Conservation (phyloP, 495 filamentous ascomycete genomes). For the Penicillium macrosclerotiorum region DNA sequence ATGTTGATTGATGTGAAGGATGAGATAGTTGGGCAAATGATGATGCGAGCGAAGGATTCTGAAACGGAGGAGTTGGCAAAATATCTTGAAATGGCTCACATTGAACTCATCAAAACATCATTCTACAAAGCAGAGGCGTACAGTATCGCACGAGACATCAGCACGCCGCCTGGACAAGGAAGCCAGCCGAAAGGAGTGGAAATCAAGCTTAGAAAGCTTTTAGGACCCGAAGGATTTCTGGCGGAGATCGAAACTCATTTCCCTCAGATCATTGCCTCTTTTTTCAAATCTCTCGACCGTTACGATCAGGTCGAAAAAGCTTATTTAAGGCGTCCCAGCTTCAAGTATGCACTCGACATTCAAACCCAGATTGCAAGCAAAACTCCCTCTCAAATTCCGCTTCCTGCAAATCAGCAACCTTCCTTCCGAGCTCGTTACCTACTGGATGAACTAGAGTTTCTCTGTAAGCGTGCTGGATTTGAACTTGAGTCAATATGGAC, state of each 20-base stretch:
- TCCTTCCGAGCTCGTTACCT: slow-evolving; percentile 78
- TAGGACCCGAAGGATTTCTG: slow-evolving; percentile 65
- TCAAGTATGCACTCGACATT: slow-evolving; percentile 56
- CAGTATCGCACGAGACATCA: slow-evolving; percentile 75
- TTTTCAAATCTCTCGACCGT: slow-evolving; percentile 68
- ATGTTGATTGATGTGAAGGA: slow-evolving; percentile 71
- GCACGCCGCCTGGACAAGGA: slow-evolving; percentile 51
- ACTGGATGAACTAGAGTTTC: slow-evolving; percentile 65
- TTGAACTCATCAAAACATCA: slow-evolving; percentile 59
- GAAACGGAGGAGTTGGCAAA: slow-evolving; percentile 57
- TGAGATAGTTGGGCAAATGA: slow-evolving; percentile 77
- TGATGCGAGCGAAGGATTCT: slow-evolving; percentile 74
- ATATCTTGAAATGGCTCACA: slow-evolving; percentile 51
- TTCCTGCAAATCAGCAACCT: slow-evolving; percentile 80
- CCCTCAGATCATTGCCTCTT: slow-evolving; percentile 66
- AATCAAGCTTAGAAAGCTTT: slow-evolving; percentile 59
- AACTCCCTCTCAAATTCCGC: slow-evolving; percentile 53
- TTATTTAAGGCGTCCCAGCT: slow-evolving; percentile 61
- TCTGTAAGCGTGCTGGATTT: slow-evolving; percentile 67
- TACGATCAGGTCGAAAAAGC: slow-evolving; percentile 75
- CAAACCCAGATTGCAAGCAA: slow-evolving; percentile 65
- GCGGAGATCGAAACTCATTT: slow-evolving; percentile 65
- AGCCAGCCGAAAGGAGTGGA: slow-evolving; percentile 62
- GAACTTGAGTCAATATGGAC: slow-evolving; percentile 72
- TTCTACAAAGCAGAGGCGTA: slow-evolving; percentile 85